Conservation (phyloP, 2,329 filamentous ascomycete genomes). For the Zymoseptoria pseudotritici region DNA sequence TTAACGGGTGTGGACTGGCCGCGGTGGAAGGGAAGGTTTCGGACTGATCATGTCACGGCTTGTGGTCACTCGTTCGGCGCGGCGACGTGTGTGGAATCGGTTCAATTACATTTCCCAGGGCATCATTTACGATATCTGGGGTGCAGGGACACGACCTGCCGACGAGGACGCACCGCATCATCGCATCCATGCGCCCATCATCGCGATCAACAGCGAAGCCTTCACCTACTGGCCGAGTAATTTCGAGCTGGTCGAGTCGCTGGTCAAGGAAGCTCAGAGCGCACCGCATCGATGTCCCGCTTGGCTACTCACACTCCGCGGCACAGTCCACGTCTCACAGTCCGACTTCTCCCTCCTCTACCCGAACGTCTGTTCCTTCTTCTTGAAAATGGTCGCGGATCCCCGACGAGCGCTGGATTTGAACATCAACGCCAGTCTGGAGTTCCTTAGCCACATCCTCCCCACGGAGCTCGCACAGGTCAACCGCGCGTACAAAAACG, state of each 20-base stretch:
- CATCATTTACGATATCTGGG: conserved; percentile 62
- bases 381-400: conserved; percentile 58
- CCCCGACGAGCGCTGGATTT: conserved; percentile 56
- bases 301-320: conserved; percentile 44
- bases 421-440: conserved; percentile 55
- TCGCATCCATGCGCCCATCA: conserved; percentile 47
- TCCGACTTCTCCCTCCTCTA: conserved; percentile 61
- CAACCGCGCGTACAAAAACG: conserved; percentile 46
- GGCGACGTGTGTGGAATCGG: conserved; percentile 54
- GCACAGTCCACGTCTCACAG: conserved; percentile 59
- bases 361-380: conserved; percentile 48
- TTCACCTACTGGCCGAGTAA: conserved; percentile 65
- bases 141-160: conserved; percentile 38
- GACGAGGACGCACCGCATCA: conserved; percentile 36
- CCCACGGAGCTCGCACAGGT: conserved; percentile 42
- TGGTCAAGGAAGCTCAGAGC: conserved; percentile 52
- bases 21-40: conserved; percentile 50
- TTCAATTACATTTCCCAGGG: conserved; percentile 58
- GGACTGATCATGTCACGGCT: conserved; percentile 51
- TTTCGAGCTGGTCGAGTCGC: conserved; percentile 49
- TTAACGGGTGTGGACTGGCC: conserved; percentile 51
- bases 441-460: conserved; percentile 52
- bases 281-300: conserved; percentile 30
- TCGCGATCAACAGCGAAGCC: conserved; percentile 60
- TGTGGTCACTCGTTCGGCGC: conserved; percentile 63